Base-by-base conservation (phyloP, 2,329 filamentous ascomycete species). In the Teratosphaeria viscida region DNA sequence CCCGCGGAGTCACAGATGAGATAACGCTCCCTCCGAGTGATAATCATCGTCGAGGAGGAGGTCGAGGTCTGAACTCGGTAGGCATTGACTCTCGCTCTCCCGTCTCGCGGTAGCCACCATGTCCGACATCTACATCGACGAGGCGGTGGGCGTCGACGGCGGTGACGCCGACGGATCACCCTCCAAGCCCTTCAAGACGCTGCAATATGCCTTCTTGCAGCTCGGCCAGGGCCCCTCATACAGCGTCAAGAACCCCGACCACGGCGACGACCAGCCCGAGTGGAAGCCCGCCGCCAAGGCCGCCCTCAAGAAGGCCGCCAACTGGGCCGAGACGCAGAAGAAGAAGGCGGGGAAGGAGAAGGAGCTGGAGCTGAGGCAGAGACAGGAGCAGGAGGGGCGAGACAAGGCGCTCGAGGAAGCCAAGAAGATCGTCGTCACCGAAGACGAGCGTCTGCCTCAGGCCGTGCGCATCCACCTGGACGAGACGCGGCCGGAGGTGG, bases 251-350 rank as follows among this genome's bases (percentile, higher is more conserved):
- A 87, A 88, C 66, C 87, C 85, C 34, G 78, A 82, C 61, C 81
- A 77, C 59, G 81, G 81, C 71, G 85, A 85, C 63, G 88, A 90
- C 68, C 79, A 81, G 58, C 82, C 86, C 64, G 82, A 85, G 67
- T 96, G 87, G 88, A 92, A 92, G 77, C 85, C 87, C 59, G 87
- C 85, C 23, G 86, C 88, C 62, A 95, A 94, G 79, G 88, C 87
- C 61, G 90, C 89, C 26, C 74, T 90, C 71, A 96, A 95, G 80
- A 95, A 95, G 77, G 88, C 87, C 3, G 84, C 84, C 77, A 86
- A 85, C 73, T 85, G 85, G 64, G 85, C 85, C 64, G 88, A 90
- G 66, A 80, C 82, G 64, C 85, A 89, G 75, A 88, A 90, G 82
- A 92, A 90, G 82, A 95, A 95, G 81, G 81, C 87, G 53, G 83